A percentile compares a stretch with the other conserved stretches of the same genome.
Evolutionary conservation across 1,284 basidiomycete genomes (phyloP).

Genomic region (Irpex rosettiformis): DNA sequence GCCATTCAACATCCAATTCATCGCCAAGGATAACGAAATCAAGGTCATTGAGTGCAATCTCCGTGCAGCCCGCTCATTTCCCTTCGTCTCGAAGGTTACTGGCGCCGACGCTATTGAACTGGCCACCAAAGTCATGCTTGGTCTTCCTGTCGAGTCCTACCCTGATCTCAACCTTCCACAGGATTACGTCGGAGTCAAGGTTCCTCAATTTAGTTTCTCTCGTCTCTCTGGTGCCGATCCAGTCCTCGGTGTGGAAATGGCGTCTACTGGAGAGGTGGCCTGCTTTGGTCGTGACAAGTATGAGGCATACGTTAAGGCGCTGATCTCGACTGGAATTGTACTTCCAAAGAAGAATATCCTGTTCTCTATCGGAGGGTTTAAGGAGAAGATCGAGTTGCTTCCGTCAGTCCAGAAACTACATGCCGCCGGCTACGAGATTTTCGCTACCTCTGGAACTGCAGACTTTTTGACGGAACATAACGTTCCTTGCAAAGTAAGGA

Average conservation of each 20-base stretch:
- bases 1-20: slow-evolving; percentile 99
- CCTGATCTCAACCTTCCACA: slow-evolving; percentile 83
- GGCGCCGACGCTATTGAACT: slow-evolving; percentile 97
- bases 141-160: slow-evolving; percentile 85
- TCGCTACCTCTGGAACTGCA: slow-evolving; percentile 95
- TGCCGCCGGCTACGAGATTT: slow-evolving; percentile 93
- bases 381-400: slow-evolving; percentile 96
- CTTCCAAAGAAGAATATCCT: slow-evolving; percentile 95
- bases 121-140: slow-evolving; percentile 98
- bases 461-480: slow-evolving; percentile 91
- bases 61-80: slow-evolving; percentile 96
- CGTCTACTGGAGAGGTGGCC: slow-evolving; percentile 98
- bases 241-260: slow-evolving; percentile 99
- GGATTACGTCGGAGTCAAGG: slow-evolving; percentile 98
- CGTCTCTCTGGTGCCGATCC: slow-evolving; percentile 96
- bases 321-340: slow-evolving; percentile 94
- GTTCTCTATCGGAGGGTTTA: slow-evolving; percentile 93
- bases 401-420: slow-evolving; percentile 97
- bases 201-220: slow-evolving; percentile 98
- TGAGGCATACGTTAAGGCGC: slow-evolving; percentile 96
- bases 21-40: slow-evolving; percentile 99
- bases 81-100: slow-evolving; percentile 98
- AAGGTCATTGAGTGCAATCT: slow-evolving; percentile 99
- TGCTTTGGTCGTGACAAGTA: slow-evolving; percentile 98
- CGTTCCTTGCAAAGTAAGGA: slow-evolving; percentile 75